Base-by-base conservation (phyloP, 1,284 basidiomycete genomes). In the Vanrija sp. region DNA sequence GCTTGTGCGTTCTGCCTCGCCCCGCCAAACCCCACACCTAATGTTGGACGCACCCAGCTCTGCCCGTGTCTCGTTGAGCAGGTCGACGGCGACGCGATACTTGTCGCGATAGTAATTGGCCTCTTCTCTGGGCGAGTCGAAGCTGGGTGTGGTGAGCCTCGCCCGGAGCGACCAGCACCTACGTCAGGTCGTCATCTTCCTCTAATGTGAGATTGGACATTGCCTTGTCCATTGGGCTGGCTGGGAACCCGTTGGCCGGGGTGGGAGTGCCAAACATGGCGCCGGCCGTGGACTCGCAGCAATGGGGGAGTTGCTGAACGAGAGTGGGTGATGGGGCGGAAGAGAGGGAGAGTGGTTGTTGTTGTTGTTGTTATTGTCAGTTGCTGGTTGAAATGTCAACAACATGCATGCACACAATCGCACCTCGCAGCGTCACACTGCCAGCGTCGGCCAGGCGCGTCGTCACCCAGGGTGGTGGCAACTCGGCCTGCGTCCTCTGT, bases 1-100 rank as follows among this genome's bases (percentile, higher is more conserved):
- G 16, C 22, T 19, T 38, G 49, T 47, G 31, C 41, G 31, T 19
- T 22, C 16, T 4, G 6, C 20, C 23, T 15, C 9, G 41, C 19
- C 36, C 7, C 19, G 27, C 20, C 9, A 25, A 52, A 23, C 39
- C 23, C 18, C 10, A 15, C n/a, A 24, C 10, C 24, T 18, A 7
- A n/a, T 15, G 14, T 41, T 8, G 22, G 22, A 65, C 71, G 31
- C 41, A 75, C 73, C 71, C 45, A 93, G 85, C 75, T 94, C 91
- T 15, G 84, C 81, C 59, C 87, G 83, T 37, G 89, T 92, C 73
- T 93, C 89, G 54, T 85, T 77, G 51, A 94, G 81, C 82, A 89
- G 88, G 63, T 92, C 88, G 51, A 85, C 82, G 49, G 87, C 85
- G 75, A 90, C 87, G 71, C 86, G 81, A 74, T 91, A 93, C 76